A percentile compares a stretch with the other conserved stretches of the same genome.
Conservation (phyloP, 2,329 filamentous ascomycete species). For the Pseudogymnoascus sp. region DNA sequence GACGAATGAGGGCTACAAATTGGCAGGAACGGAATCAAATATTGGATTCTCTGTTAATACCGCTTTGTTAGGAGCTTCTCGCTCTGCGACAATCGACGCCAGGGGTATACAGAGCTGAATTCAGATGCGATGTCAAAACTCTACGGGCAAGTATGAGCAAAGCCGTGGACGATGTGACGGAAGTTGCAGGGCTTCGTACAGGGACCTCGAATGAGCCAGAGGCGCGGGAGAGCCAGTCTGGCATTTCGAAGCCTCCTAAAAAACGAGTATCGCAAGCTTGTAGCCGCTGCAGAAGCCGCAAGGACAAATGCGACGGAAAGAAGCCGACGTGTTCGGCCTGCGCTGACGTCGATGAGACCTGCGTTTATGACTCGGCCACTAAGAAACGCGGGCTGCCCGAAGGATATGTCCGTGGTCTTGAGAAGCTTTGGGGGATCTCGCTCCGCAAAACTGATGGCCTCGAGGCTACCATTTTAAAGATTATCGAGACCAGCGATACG, state of each 20-base stretch:
- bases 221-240: neutral
- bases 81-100: neutral
- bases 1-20: neutral
- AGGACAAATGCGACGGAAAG: slow-evolving; percentile 54
- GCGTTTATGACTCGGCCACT: slow-evolving; percentile 61
- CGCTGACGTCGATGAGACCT: slow-evolving; percentile 40
- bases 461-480: slow-evolving; percentile 39
- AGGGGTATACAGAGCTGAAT: neutral
- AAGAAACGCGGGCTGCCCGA: slow-evolving; percentile 73
- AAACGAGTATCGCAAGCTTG: slow-evolving; percentile 43
- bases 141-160: neutral
- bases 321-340: slow-evolving; percentile 58
- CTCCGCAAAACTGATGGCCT: slow-evolving; percentile 42
- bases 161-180: slow-evolving; percentile 1
- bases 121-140: slow-evolving; percentile 1
- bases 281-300: slow-evolving; percentile 44
- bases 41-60: neutral
- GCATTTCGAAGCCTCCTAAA: slow-evolving; percentile 16
- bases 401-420: slow-evolving; percentile 69
- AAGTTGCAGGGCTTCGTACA: neutral
- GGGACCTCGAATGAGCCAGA: neutral
- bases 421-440: slow-evolving; percentile 48
- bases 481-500: slow-evolving; percentile 28
- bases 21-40: neutral
- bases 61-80: neutral